phyloP scores from a whole-genome alignment of 2,329 filamentous ascomycete species.

The Pseudopyricularia cyperi region DNA sequence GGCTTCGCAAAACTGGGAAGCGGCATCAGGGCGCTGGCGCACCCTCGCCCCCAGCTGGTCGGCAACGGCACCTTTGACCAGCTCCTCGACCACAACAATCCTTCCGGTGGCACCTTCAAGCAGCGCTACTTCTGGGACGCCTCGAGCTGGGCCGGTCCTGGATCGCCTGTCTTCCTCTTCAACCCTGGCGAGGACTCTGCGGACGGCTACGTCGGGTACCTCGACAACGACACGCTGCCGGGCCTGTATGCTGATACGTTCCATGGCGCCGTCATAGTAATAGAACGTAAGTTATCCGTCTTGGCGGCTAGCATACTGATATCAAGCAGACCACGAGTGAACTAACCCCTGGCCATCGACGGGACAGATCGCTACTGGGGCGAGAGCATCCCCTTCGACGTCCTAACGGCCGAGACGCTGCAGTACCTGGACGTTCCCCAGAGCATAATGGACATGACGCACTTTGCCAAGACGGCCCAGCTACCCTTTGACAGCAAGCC shows the following conservation, averaged over 20 bases:
- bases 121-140: constrained; percentile 26
- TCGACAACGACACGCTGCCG: constrained; percentile 18
- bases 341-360: no score
- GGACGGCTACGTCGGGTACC: constrained; percentile 13
- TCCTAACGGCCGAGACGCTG: constrained; percentile 21
- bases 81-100: constrained; percentile 25
- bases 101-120: constrained; percentile 23
- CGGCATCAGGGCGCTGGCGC: neutral
- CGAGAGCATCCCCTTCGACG: constrained; percentile 21
- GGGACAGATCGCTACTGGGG: constrained; percentile 24
- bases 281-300: constrained; percentile 16
- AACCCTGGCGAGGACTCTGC: constrained; percentile 24
- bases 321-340: no score
- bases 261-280: constrained; percentile 22
- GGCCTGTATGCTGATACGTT: constrained; percentile 22
- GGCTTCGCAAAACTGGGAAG: neutral
- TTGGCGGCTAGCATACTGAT: no score
- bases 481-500: constrained; percentile 41
- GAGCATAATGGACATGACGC: constrained; percentile 24
- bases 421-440: constrained; percentile 25
- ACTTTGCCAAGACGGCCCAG: constrained; percentile 27
- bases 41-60: constrained; percentile 3
- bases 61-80: constrained; percentile 19
- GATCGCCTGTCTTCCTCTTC: constrained; percentile 24
- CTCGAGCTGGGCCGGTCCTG: constrained; percentile 23